These are phyloP conservation scores for Breynia disticha DNA, from an alignment of 441 rosid species.

Conservation along the genomic window DNA sequence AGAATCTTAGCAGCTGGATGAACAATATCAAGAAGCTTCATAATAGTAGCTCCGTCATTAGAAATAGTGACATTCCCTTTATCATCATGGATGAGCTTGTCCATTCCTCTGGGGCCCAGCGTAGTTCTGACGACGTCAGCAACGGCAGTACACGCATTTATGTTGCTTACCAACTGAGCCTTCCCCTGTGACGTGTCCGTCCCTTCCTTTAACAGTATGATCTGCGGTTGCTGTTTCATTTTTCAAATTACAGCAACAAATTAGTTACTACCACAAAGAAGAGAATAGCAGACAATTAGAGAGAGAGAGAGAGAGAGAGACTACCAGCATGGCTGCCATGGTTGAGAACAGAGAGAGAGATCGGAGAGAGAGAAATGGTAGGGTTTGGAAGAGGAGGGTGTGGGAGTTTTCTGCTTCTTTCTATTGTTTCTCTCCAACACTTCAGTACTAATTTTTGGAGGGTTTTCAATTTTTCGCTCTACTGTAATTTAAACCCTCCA, in stretches of 20 bases:
- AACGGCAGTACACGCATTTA: constrained; percentile 86
- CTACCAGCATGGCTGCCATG: constrained; percentile 59
- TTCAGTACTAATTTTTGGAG: too few relatives aligned
- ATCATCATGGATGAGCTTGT: constrained; percentile 92
- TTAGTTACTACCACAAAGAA: background rate
- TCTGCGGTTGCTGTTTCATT: constrained; percentile 88
- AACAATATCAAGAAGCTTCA: constrained; percentile 91
- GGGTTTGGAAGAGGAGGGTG: background rate
- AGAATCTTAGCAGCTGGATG: constrained; percentile 99
- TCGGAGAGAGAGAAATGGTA: background rate
- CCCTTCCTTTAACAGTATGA: constrained; percentile 94
- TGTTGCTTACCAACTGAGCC: constrained; percentile 88
- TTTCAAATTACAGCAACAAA: too few relatives aligned
- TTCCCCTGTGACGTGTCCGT: constrained; percentile 95
- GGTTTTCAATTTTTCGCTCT: background rate
- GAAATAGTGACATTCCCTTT: constrained; percentile 91
- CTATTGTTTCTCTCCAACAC: background rate
- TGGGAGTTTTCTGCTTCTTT: constrained; percentile 6
- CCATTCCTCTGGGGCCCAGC: constrained; percentile 97
- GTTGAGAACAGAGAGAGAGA: constrained; percentile 9
- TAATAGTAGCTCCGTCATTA: constrained; percentile 96
- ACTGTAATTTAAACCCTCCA: background rate
- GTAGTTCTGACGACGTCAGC: constrained; percentile 86
- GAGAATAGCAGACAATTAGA: background rate
- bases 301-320: constrained; percentile 15